Evolutionary conservation across 345 rosid species (phyloP).

Genomic region (Odontarrhena argentea): DNA sequence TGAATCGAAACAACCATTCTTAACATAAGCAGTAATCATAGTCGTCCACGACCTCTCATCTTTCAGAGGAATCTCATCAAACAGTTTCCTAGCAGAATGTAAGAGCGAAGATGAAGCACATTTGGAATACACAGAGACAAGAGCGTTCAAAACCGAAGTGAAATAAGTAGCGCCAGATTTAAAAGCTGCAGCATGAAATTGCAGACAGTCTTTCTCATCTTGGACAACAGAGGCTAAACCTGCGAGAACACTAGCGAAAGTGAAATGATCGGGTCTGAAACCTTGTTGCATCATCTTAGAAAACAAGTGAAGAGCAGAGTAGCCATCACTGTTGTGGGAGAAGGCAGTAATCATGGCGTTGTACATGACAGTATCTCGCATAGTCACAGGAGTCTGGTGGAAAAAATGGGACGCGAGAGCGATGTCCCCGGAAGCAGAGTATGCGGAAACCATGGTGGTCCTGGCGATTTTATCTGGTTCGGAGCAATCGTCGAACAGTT

Average conservation of each 20-base stretch:
- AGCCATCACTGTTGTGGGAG: conserved; percentile 34
- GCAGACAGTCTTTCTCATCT: conserved; percentile 41
- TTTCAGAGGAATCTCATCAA: conserved; percentile 41
- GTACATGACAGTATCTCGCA: conserved; percentile 45
- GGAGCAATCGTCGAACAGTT: conserved; percentile 36
- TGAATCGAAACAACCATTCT: conserved; percentile 37
- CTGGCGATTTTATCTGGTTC: conserved; percentile 44
- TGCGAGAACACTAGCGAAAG: conserved; percentile 39
- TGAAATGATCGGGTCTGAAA: conserved; percentile 43
- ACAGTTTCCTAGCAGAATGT: conserved; percentile 37
- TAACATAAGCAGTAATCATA: conserved; percentile 43
- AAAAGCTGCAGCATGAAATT: conserved; percentile 41
- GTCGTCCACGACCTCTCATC: conserved; percentile 49
- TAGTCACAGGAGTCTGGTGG: conserved; percentile 32
- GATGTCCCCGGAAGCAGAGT: conserved; percentile 33
- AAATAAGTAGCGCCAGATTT: conserved; percentile 38
- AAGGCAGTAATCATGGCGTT: conserved; percentile 47
- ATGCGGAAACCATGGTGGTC: conserved; percentile 47
- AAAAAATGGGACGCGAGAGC: conserved; percentile 24
- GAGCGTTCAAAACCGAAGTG: conserved; percentile 41
- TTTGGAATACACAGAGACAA: conserved; percentile 40
- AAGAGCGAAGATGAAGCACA: conserved; percentile 29
- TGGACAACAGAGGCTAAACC: conserved; percentile 33
- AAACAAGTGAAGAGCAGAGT: conserved; percentile 35
- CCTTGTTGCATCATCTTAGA: conserved; percentile 36